Conservation (phyloP, 495 filamentous ascomycete genomes). For the Thozetella sp. region DNA sequence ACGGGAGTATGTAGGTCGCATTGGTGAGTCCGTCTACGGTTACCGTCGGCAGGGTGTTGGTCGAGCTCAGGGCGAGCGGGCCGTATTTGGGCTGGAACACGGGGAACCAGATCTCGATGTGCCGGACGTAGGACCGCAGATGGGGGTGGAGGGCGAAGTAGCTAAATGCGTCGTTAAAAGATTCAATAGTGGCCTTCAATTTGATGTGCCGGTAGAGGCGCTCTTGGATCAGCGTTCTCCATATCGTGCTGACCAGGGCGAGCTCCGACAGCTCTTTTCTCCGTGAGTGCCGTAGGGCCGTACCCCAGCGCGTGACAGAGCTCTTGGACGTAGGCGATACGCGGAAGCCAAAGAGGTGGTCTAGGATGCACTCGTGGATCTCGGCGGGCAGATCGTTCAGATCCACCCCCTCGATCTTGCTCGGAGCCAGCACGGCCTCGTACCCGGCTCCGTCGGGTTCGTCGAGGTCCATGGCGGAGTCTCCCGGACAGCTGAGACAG, state of each 20-base stretch:
- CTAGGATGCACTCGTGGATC: conserved; percentile 71
- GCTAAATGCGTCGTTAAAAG: conserved; percentile 49
- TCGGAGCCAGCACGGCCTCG: conserved; percentile 21
- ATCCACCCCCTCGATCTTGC: conserved; percentile 35
- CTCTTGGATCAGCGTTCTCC: conserved; percentile 67
- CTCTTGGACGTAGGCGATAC: conserved; percentile 57
- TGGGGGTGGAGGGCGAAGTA: conserved; percentile 63
- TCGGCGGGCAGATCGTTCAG: conserved; percentile 65
- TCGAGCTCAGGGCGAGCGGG: conserved; percentile 36
- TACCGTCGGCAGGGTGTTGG: conserved; percentile 43
- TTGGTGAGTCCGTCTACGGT: conserved; percentile 49
- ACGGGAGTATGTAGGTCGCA: conserved; percentile 53
- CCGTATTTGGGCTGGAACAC: conserved; percentile 61
- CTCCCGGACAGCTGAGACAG: conserved; percentile 34
- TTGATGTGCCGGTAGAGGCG: conserved; percentile 75
- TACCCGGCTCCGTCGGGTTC: conserved; percentile 19
- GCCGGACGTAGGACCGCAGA: conserved; percentile 63
- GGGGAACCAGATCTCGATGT: conserved; percentile 75
- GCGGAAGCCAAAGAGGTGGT: conserved; percentile 68
- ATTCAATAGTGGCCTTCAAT: conserved; percentile 67
- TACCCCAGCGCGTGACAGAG: conserved; percentile 61
- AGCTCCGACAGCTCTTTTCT: conserved; percentile 66
- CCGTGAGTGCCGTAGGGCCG: conserved; percentile 65
- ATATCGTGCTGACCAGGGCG: conserved; percentile 61
- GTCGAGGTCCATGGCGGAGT: conserved; percentile 21